These are phyloP conservation scores for Monosporascus sp. DNA, from an alignment of 2,329 filamentous ascomycete genomes.

Conservation along the genomic window DNA sequence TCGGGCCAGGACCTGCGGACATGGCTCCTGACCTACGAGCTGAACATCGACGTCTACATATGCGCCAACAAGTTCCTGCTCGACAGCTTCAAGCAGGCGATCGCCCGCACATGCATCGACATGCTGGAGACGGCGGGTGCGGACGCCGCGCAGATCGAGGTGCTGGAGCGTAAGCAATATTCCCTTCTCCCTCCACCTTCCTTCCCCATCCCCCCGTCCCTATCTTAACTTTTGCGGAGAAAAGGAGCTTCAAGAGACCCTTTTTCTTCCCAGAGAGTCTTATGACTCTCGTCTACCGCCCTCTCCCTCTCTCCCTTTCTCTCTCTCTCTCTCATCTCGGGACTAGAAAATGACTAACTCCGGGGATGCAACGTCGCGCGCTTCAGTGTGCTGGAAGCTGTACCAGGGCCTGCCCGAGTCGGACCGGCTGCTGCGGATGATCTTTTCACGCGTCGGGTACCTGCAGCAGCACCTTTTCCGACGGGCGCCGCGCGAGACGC, in stretches of 20 bases:
- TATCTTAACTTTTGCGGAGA: too few species aligned
- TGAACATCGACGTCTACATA: constrained; percentile 44
- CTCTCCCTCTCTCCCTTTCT: too few species aligned
- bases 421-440: constrained; percentile 40
- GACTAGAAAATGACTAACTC: too few species aligned
- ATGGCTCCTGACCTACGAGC: constrained; percentile 41
- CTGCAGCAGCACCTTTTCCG: constrained; percentile 41
- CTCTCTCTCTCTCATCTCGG: too few species aligned
- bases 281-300: too few species aligned
- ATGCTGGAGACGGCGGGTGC: constrained; percentile 37
- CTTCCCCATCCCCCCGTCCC: too few species aligned
- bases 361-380: too few species aligned
- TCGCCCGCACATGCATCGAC: constrained; percentile 38
- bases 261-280: too few species aligned
- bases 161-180: constrained; percentile 25
- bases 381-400: constrained; percentile 33
- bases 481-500: constrained; percentile 32
- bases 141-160: constrained; percentile 37
- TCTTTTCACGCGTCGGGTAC: constrained; percentile 44
- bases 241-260: too few species aligned
- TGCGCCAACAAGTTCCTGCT: constrained; percentile 43
- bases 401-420: constrained; percentile 36
- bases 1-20: constrained; percentile 39
- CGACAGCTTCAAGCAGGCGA: constrained; percentile 36
- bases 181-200: too few species aligned